These are phyloP conservation scores for Raffaelea arxii DNA, from an alignment of 2,329 filamentous ascomycete species.

Conservation along the genomic window DNA sequence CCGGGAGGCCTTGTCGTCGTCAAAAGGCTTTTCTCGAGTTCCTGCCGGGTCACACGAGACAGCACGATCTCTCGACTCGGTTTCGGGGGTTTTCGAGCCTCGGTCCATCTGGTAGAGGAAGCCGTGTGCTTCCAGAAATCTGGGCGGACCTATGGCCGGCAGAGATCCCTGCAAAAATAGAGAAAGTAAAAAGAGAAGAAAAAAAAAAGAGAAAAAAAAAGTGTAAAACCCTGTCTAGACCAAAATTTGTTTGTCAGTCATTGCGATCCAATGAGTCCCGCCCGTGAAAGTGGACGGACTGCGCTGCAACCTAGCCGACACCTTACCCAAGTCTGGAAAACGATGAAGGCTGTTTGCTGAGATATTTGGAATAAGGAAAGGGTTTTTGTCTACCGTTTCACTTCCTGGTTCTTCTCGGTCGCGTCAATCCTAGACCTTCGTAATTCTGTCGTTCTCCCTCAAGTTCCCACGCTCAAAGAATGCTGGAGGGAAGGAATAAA, in stretches of 20 bases:
- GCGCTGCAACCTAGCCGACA: background rate
- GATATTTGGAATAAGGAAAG: background rate
- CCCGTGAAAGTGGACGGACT: background rate
- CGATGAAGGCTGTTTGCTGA: background rate
- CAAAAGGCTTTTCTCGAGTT: constrained; percentile 54
- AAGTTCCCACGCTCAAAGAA: background rate
- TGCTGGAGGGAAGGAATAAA: background rate
- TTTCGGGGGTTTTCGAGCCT: constrained; percentile 29
- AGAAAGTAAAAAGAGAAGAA: background rate
- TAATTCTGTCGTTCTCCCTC: background rate
- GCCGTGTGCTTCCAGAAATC: too few species aligned
- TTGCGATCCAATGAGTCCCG: background rate
- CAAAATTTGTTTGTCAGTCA: too few species aligned
- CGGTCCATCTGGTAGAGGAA: constrained; percentile 36
- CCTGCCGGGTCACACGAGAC: constrained; percentile 54
- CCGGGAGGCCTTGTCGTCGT: constrained; percentile 45
- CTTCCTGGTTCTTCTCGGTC: too few species aligned
- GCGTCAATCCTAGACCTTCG: too few species aligned
- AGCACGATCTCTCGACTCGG: constrained; percentile 47
- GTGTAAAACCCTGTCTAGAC: background rate
- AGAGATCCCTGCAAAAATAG: background rate
- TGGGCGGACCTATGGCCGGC: too few species aligned
- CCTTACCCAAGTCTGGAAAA: background rate
- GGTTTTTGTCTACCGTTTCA: too few species aligned
- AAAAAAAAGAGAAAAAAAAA: background rate